phyloP scores from a whole-genome alignment of 2,329 filamentous ascomycete genomes.

The Alternaria viburni region DNA sequence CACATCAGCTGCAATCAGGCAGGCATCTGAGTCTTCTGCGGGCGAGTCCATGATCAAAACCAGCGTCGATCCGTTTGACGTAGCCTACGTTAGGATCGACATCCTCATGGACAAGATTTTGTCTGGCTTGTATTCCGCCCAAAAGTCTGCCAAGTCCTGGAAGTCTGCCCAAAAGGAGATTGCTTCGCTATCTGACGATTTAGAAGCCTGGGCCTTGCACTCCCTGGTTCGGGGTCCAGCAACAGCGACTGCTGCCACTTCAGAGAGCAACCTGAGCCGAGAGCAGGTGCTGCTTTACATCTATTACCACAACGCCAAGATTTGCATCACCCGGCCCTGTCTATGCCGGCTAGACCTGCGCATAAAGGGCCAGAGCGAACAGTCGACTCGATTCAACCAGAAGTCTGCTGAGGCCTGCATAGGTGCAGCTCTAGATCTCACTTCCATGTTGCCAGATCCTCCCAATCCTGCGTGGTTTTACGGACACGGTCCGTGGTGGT shows the following conservation, averaged over 20 bases:
- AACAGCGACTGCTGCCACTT: not conserved
- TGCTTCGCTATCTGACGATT: slow-evolving; percentile 27
- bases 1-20: not conserved
- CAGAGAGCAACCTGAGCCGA: slow-evolving; percentile 6
- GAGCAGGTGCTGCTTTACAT: slow-evolving; percentile 29
- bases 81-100: slow-evolving; percentile 15
- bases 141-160: slow-evolving; percentile 41
- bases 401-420: slow-evolving; percentile 43
- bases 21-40: not conserved
- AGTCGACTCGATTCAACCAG: slow-evolving; percentile 38
- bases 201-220: slow-evolving; percentile 36
- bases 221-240: slow-evolving; percentile 27
- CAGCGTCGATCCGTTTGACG: not conserved
- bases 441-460: slow-evolving; percentile 38
- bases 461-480: slow-evolving; percentile 26
- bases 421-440: slow-evolving; percentile 40
- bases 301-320: slow-evolving; percentile 42
- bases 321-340: slow-evolving; percentile 49
- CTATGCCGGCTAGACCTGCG: slow-evolving; percentile 44
- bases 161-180: slow-evolving; percentile 33
- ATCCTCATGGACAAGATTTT: slow-evolving; percentile 24
- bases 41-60: not conserved
- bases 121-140: slow-evolving; percentile 41
- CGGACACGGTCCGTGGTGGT: slow-evolving; percentile 48
- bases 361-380: slow-evolving; percentile 39